These are phyloP conservation scores for Papiliotrema flavescens DNA, from an alignment of 1,284 basidiomycete species.

Conservation along the genomic window DNA sequence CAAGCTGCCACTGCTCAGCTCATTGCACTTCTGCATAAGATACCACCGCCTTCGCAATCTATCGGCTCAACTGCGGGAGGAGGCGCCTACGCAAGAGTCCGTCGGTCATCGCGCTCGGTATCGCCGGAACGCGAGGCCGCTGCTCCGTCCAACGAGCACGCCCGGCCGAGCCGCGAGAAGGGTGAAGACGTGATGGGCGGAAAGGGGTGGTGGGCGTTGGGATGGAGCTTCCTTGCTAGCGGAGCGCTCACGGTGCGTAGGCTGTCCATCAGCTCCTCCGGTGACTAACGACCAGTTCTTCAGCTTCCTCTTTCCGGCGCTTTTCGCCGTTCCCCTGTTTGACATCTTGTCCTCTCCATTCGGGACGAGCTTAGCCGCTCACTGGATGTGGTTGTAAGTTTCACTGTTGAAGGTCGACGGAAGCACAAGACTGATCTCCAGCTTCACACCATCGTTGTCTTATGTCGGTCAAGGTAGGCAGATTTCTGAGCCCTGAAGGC, in stretches of 20 bases:
- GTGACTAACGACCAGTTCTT: slow-evolving; percentile 36
- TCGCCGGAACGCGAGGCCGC: slow-evolving; percentile 11
- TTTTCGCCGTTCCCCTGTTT: slow-evolving; percentile 89
- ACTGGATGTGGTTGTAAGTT: slow-evolving; percentile 82
- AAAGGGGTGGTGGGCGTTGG: slow-evolving; percentile 67
- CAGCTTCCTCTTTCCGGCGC: slow-evolving; percentile 78
- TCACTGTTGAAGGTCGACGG: too few species aligned
- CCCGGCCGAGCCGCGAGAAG: not conserved
- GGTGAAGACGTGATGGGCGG: slow-evolving; percentile 52
- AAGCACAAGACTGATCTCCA: not conserved
- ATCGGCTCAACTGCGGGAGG: slow-evolving; percentile 4
- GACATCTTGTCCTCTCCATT: slow-evolving; percentile 59
- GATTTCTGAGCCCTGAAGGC: not conserved
- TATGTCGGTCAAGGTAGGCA: slow-evolving; percentile 5
- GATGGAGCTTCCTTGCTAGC: slow-evolving; percentile 70
- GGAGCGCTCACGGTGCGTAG: slow-evolving; percentile 61
- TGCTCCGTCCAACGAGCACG: too few species aligned
- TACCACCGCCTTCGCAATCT: slow-evolving; percentile 28
- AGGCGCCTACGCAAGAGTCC: slow-evolving; percentile 30
- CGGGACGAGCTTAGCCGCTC: slow-evolving; percentile 60
- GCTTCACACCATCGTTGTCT: slow-evolving; percentile 1
- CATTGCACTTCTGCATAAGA: slow-evolving; percentile 78
- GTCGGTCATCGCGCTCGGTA: slow-evolving; percentile 22
- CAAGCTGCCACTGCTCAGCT: slow-evolving; percentile 86
- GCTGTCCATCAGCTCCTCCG: not conserved